Evolutionary conservation across 176 grass and related monocot species (phyloP).

Genomic region (sorghum (Sorghum bicolor)): DNA sequence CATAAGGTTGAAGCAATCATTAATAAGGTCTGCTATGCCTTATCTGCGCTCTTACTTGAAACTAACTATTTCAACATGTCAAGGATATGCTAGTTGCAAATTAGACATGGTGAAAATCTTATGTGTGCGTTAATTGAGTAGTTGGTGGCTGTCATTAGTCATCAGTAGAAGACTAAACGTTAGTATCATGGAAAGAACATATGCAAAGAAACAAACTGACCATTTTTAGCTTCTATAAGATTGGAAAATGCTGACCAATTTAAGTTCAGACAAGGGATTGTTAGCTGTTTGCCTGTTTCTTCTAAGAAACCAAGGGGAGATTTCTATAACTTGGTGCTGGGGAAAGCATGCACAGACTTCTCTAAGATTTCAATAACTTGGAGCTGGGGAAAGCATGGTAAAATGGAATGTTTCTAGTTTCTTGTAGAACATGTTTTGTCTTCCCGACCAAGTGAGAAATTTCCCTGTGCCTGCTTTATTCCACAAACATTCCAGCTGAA

Average conservation of each 20-base stretch:
- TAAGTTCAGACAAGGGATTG: background rate
- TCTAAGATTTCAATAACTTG: conserved; percentile 15
- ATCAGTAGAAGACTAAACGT: background rate
- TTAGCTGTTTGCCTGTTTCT: conserved; percentile 34
- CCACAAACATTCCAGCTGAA: background rate
- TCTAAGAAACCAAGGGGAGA: background rate
- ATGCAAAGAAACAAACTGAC: background rate
- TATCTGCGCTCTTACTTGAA: background rate
- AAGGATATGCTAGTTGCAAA: background rate
- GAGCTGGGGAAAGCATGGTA: conserved; percentile 4
- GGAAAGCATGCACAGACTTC: conserved; percentile 23
- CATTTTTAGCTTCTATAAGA: background rate
- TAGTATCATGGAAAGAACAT: background rate
- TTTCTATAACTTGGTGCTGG: conserved; percentile 5
- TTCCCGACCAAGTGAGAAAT: background rate
- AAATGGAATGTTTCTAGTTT: background rate
- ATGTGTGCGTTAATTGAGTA: background rate
- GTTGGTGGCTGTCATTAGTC: background rate
- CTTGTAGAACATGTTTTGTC: background rate
- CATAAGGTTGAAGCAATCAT: conserved; percentile 63
- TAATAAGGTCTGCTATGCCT: conserved; percentile 50
- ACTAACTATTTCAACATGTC: background rate
- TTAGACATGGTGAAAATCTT: background rate
- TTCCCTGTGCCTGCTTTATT: background rate
- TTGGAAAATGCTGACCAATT: conserved; percentile 4